Base-by-base conservation (phyloP, 805 yeast genomes). In the Kuraishia borneana region DNA sequence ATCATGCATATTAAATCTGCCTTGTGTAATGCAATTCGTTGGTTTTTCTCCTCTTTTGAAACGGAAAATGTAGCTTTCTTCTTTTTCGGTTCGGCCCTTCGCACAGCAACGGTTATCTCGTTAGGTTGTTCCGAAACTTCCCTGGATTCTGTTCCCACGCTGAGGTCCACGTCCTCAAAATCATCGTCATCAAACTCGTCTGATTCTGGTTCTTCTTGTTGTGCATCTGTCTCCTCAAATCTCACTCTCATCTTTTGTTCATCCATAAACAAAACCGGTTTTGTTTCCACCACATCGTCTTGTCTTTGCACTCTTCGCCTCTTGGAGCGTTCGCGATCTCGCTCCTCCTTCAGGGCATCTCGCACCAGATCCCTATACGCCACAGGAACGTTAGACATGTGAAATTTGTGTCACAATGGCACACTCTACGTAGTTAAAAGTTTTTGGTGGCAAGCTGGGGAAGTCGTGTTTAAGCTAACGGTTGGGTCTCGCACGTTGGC, bases 11-110 rank as follows among this genome's bases (percentile, higher is more conserved):
- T 59, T 2, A 89, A 43, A 38, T 73, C 68, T 34, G 70, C 42
- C 54, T 73, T 67, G 50, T 88, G 96, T 6, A 74, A 51, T 0
- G 52, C 42, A 31, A 63, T 60, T 14, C 96, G 56, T 30, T 51
- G 53, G 1, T 45, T 44, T 13, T 82, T 58, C 46, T 81, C 88
- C 29, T 76, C 80, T 34, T 62, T 64, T 3, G 67, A 49, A 2
- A 77, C 65, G 0, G 69, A 48, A 13, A 33, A 44, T 36, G 4
- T 42, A 41, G 23, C 39, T 31, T 13, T 48, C 41, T 35, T 44
- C 42, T 37, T 50, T 36, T 33, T 45, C 30, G n/a, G 48, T 22
- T 1, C 51, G 40, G 21, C 54, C 18, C 19, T 34, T 18, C 18
- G 23, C 4, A 25, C 14, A 16, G 38, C 32, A n/a, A 36, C 38